These are phyloP conservation scores for Arthrobotrys iridis DNA, from an alignment of 2,329 filamentous ascomycete species.

Conservation along the genomic window DNA sequence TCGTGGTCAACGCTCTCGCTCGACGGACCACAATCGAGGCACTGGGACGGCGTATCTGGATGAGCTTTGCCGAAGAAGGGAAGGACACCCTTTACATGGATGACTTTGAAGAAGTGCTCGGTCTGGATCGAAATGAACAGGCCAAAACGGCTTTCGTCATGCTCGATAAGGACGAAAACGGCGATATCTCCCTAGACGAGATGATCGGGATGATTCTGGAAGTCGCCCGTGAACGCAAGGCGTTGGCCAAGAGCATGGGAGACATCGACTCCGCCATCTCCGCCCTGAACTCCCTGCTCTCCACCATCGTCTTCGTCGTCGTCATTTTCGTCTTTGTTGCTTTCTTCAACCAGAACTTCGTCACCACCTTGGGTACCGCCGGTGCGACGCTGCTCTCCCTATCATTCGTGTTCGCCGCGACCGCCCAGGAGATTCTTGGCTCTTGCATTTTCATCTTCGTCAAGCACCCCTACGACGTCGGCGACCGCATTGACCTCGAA, in stretches of 20 bases:
- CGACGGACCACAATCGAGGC: constrained; percentile 85
- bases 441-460: constrained; percentile 99
- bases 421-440: constrained; percentile 92
- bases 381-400: constrained; percentile 91
- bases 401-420: constrained; percentile 95
- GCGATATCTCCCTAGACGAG: constrained; percentile 93
- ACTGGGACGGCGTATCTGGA: constrained; percentile 86
- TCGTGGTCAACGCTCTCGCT: constrained; percentile 88
- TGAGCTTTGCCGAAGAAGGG: constrained; percentile 95
- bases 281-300: constrained; percentile 86
- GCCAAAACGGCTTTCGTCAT: constrained; percentile 85
- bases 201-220: constrained; percentile 90
- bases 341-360: constrained; percentile 87
- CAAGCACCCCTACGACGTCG: constrained; percentile 97
- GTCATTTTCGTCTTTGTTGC: constrained; percentile 85
- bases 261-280: constrained; percentile 79
- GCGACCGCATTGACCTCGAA: constrained; percentile 86
- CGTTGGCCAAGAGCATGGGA: constrained; percentile 92
- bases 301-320: constrained; percentile 81
- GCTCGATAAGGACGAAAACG: constrained; percentile 87
- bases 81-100: constrained; percentile 80
- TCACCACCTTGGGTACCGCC: constrained; percentile 85
- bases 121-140: constrained; percentile 75
- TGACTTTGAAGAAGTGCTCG: constrained; percentile 88
- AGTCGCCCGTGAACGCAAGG: constrained; percentile 84